Base-by-base conservation (phyloP, 169 alveolate genomes). In the Plasmodium gallinaceum region DNA sequence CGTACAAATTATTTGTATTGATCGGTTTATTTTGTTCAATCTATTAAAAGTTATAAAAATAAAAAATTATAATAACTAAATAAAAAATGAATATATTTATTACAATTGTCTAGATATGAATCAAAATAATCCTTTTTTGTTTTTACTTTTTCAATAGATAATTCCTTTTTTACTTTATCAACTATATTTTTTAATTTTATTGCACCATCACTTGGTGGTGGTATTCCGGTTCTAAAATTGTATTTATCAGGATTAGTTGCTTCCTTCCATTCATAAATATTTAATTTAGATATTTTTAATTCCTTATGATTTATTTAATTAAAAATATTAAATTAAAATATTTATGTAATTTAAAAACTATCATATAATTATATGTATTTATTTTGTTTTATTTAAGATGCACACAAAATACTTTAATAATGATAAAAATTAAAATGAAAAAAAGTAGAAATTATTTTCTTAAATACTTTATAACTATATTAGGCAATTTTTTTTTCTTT, bases 191-290 rank as follows among this genome's bases (percentile, higher is more conserved):
- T 92, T 61, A 98, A 91, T 76, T 95, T 95, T 46, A 94, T 93
- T 20, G 97, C 97, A 51, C 94, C 94, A 68, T 95, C 98, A 43
- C 95, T 97, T 71, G 98, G 96, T 16, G 97, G 97, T 0, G 97
- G 95, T 93, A 97, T 95, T 1, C 99, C 99, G 4, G 98, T 96
- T 65, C 99, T 94, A 88, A 96, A 97, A 69, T 96, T 95, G 57
- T 96, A 89, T 70, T 96, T 97, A 93, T 98, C 99, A 9, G 96
- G 96, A 46, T 94, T 95, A 45, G 96, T 96, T 76, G 98, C 97
- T 62, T 96, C 91, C 0, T 99, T 99, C 14, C 96, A 95, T 32
- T 95, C 88, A 43, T 93, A 95, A 74, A 88, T 94, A 60, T 93
- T 93, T 64, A 93, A 93, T 88, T 94, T 95, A 73, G 94, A 95